Evolutionary conservation across 2,329 filamentous ascomycete species (phyloP), one percentile per base, ranked within the genome.

Genomic region (Gyromitra esculenta): DNA sequence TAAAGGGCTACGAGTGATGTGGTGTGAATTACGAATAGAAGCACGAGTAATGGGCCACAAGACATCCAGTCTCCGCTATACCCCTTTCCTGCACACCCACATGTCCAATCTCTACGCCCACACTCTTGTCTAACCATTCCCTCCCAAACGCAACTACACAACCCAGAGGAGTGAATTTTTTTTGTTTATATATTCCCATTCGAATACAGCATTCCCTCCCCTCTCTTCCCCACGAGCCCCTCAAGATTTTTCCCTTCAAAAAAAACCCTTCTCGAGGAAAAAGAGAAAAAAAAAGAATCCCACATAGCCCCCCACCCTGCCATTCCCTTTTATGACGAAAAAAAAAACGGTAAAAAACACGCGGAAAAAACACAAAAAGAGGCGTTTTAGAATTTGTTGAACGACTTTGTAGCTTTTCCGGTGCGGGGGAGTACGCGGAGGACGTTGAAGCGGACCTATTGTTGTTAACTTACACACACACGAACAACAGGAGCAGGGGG

Each of bases 401-500:
- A 99, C 86, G 91, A 87, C 94, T 99, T 99, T 87, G 97, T 94
- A 83, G 90, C 87, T 91, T 97, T 97, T 88, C 94, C 93, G 84
- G 93, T 97, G 88, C 94, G 91, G 87, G 95, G 95, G 84, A 98
- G 92, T 84, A 99, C 96, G 85, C 96, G 94, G 85, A 99, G 93
- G 85, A 97, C 94, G 89, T 99, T 99, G 93, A 99, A 99, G 85
- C 96, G 96, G 85, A 97, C 92, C 94, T 97, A 81, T 64, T 77
- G 7, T 8, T 21, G 65, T 57, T n/a, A 25, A 35, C 52, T 15
- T 35, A 13, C 39, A 66, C 25, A 2, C 25, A 31, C 25, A 31
- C 25, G 25, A 0, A 31, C 2, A 31, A 31, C 25, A 31, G 25
- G 25, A 31, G 25, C 25, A 31, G 2, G 25, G 25, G 4, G 25